phyloP scores from a whole-genome alignment of 2,329 filamentous ascomycete genomes.

The Remersonia thermophila region DNA sequence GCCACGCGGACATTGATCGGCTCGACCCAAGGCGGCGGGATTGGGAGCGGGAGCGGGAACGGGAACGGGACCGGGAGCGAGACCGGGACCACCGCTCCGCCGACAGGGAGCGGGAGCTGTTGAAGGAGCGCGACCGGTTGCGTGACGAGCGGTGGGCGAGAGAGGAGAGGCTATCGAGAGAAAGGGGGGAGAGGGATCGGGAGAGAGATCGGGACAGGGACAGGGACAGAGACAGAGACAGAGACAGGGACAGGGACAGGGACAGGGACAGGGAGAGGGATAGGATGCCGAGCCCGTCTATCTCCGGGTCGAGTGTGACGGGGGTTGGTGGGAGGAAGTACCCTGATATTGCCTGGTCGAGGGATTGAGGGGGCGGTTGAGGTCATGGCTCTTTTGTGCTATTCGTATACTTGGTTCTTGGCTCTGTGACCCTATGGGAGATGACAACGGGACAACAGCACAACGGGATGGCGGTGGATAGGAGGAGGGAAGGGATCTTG shows the following conservation, averaged over 20 bases:
- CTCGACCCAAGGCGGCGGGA: not conserved
- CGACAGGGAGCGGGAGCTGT: constrained; percentile 13
- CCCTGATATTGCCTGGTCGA: constrained; percentile 21
- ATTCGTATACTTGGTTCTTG: no score
- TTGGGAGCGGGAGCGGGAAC: constrained; percentile 2
- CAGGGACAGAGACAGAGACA: no score
- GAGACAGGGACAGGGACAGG: no score
- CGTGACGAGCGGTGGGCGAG: constrained; percentile 16
- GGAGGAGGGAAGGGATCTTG: not conserved
- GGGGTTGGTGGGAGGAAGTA: constrained; percentile 28
- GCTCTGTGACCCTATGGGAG: no score
- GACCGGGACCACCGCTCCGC: no score
- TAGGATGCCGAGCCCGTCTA: constrained; percentile 20
- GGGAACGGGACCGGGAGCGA: constrained; percentile 21
- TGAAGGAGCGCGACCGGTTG: constrained; percentile 11
- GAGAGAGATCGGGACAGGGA: constrained; percentile 18
- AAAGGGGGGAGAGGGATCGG: constrained; percentile 20
- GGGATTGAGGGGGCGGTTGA: constrained; percentile 7
- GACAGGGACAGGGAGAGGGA: constrained; percentile 25
- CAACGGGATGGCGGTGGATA: not conserved
- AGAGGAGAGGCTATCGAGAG: constrained; percentile 3
- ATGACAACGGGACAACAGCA: no score
- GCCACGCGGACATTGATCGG: constrained; percentile 6
- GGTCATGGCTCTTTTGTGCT: not conserved
- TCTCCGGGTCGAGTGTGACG: constrained; percentile 21